These are phyloP conservation scores for Tolypocladium sp. DNA, from an alignment of 2,329 filamentous ascomycete species.

Conservation along the genomic window DNA sequence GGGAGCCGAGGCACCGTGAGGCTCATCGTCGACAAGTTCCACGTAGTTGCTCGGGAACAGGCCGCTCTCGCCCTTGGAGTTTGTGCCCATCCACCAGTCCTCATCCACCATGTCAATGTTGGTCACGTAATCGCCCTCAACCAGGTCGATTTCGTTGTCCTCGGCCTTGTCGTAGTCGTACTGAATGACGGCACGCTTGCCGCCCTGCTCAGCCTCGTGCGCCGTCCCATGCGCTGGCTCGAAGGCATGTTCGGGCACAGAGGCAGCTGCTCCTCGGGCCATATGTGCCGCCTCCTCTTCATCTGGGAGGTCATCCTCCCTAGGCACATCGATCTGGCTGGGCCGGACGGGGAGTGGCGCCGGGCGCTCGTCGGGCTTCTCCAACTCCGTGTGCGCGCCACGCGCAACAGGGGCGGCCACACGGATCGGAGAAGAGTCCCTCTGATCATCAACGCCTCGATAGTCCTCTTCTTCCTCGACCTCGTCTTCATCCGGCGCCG, in stretches of 20 bases:
- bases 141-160: constrained; percentile 89
- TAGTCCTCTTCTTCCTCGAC: constrained; percentile 48
- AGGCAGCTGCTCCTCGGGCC: constrained; percentile 48
- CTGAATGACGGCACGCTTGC: constrained; percentile 68
- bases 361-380: constrained; percentile 40
- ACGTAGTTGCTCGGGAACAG: constrained; percentile 98
- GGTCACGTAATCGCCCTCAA: constrained; percentile 78
- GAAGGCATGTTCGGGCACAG: constrained; percentile 36
- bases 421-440: constrained; percentile 66
- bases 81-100: constrained; percentile 98
- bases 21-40: constrained; percentile 63
- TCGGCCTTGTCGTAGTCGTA: constrained; percentile 98
- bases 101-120: constrained; percentile 97
- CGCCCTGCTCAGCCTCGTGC: constrained; percentile 30
- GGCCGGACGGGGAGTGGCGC: constrained; percentile 53
- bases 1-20: constrained; percentile 18
- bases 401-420: constrained; percentile 79
- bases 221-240: constrained; percentile 22
- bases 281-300: constrained; percentile 54
- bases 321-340: constrained; percentile 53
- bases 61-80: constrained; percentile 72
- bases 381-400: constrained; percentile 41
- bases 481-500: constrained; percentile 40
- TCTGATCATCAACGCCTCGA: constrained; percentile 24
- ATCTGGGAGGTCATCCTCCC: constrained; percentile 54